Base-by-base conservation (phyloP, 257 asterid genomes). In the Ophiorrhiza pumila region DNA sequence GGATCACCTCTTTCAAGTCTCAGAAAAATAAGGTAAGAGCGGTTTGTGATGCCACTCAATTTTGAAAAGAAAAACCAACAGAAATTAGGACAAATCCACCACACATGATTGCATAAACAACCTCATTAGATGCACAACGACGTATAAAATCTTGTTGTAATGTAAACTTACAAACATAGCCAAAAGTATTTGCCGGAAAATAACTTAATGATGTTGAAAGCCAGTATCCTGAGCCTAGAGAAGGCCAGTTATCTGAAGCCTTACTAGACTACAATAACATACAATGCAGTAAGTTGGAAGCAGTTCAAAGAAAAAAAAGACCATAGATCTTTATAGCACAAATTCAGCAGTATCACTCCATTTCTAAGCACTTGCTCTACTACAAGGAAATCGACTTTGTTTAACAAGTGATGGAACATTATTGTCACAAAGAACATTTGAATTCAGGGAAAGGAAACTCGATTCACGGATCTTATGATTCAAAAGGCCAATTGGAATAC, bases 401-500 rank as follows among this genome's bases (percentile, higher is more conserved):
- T 77, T 82, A 68, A 74, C 84, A 42, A 60, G 75, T 78, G 74
- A 77, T 65, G 63, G 69, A 78, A 78, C 80, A 77, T 76, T 66
- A 71, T 71, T 59, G 50, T 73, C 66, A 62, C 79, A 81, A 76
- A 78, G 71, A 80, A 79, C 79, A 47, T 66, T 27, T 47, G 69
- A 73, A 64, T 43, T 35, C 57, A 65, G 57, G 13, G 74, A 47
- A 66, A 35, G 3, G 41, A 22, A 49, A 71, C 32, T 41, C 32
- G 67, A 41, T 18, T 12, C 43, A 42, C 50, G n/a, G 25, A 71
- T 74, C 52, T 79, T 77, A 78, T 63, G 82, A 86, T 60, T 88
- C 96, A 60, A 88, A 88, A 39, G 93, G 97, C 97, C 98, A 89
- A 61, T 84, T 58, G 13, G 92, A 80, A 81, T 89, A 83, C 79